Conservation (phyloP, 1,284 basidiomycete genomes). For the Tilletia setariae region DNA sequence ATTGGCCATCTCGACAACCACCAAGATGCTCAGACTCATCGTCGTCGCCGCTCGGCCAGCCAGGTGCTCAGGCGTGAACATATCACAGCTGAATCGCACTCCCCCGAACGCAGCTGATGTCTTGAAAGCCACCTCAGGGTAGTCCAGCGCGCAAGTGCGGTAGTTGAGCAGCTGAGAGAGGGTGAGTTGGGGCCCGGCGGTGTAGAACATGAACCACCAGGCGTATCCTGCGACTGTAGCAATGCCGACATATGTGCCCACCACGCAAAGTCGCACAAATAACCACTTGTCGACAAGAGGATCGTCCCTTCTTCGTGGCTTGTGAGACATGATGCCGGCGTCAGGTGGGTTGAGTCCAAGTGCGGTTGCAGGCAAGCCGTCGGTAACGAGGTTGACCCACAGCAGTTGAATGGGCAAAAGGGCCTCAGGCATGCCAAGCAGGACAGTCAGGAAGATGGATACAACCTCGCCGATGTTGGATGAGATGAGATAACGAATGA, state of each 20-base stretch:
- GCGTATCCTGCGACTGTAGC: conserved; percentile 95
- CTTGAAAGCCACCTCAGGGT: conserved; percentile 62
- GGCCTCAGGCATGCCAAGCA: conserved; percentile 97
- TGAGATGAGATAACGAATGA: conserved; percentile 79
- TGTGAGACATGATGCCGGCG: conserved; percentile 83
- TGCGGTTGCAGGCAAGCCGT: conserved; percentile 94
- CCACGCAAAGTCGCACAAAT: conserved; percentile 89
- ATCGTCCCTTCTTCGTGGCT: conserved; percentile 80
- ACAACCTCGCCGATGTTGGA: conserved; percentile 98
- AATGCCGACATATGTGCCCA: conserved; percentile 88
- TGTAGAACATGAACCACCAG: conserved; percentile 96
- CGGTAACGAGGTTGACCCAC: conserved; percentile 64
- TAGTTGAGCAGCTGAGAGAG: conserved; percentile 81
- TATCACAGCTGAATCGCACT: conserved; percentile 72
- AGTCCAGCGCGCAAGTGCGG: conserved; percentile 65
- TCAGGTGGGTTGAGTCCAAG: conserved; percentile 97
- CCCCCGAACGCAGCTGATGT: not conserved
- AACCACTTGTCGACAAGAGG: conserved; percentile 89
- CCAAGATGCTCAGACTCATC: conserved; percentile 88
- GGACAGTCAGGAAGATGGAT: conserved; percentile 92
- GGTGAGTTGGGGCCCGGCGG: conserved; percentile 83
- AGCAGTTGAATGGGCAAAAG: conserved; percentile 95
- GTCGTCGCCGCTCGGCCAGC: conserved; percentile 79
- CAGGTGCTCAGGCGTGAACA: conserved; percentile 78
- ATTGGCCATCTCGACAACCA: conserved; percentile 97